A percentile compares a stretch with the other conserved stretches of the same genome.
These are phyloP conservation scores for Mucor velutinosus DNA, from an alignment of 371 early-diverging fungal species.

Conservation along the genomic window DNA sequence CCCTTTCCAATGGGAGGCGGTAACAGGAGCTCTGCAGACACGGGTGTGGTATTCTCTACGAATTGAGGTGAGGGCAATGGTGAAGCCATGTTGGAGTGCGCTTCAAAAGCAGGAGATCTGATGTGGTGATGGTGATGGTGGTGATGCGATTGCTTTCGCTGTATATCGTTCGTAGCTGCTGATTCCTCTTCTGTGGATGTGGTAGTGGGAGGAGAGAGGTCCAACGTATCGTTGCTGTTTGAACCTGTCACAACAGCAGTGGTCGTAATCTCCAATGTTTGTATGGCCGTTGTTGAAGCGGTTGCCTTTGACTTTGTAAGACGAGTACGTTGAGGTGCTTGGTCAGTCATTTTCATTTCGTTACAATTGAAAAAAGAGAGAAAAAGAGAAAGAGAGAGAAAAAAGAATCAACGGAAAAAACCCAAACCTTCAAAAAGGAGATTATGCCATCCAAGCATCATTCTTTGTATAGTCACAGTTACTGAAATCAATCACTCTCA, in stretches of 20 bases:
- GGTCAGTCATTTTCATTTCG: slow-evolving; percentile 19
- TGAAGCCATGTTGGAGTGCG: slow-evolving; percentile 9
- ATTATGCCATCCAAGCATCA: not conserved
- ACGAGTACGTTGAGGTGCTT: slow-evolving; percentile 31
- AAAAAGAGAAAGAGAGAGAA: not conserved
- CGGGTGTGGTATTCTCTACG: slow-evolving; percentile 19
- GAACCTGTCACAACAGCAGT: slow-evolving; percentile 35
- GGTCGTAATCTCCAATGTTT: slow-evolving; percentile 48
- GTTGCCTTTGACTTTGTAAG: slow-evolving; percentile 43
- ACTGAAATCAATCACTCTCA: too few species aligned
- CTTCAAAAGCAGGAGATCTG: slow-evolving; percentile 37
- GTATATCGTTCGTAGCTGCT: not conserved
- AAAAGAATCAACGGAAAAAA: slow-evolving; percentile 13
- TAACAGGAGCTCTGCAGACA: slow-evolving; percentile 15
- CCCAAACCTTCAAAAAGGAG: not conserved
- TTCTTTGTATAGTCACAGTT: too few species aligned
- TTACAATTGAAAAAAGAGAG: not conserved
- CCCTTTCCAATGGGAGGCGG: slow-evolving; percentile 38
- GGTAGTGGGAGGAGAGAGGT: slow-evolving; percentile 4
- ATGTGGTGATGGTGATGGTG: slow-evolving; percentile 42
- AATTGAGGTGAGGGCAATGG: slow-evolving; percentile 34
- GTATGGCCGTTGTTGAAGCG: slow-evolving; percentile 43
- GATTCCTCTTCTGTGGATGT: not conserved
- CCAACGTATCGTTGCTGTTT: not conserved
- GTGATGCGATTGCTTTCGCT: slow-evolving; percentile 31